Base-by-base conservation (phyloP, 139 green algal genomes). In the Astrephomene gubernaculifera region DNA sequence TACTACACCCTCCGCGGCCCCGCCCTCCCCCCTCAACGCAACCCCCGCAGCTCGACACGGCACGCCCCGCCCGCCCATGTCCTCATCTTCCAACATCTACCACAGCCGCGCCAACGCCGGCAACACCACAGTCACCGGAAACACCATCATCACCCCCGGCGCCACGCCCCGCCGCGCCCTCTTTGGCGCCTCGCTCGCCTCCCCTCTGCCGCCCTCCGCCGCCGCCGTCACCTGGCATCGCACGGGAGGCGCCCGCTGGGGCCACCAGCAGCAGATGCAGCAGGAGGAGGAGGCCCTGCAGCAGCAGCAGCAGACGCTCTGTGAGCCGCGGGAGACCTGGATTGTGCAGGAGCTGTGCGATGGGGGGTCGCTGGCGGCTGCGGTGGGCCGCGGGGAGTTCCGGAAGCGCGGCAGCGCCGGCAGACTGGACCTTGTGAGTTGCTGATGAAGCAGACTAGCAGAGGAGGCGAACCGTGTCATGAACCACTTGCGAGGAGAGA, bases 301-400 rank as follows among this genome's bases (percentile, higher is more conserved):
- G 36, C 68, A 21, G 10, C 31, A 24, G 68, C 27, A 75, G 68
- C 31, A 9, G 65, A 9, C 45, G 65, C 35, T n/a, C n/a, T n/a
- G n/a, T n/a, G n/a, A 38, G 17, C 17, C 70, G 43, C 43, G 70
- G 29, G 70, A 82, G 39, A 82, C 74, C 12, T 82, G 74, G 74
- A 86, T 91, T 24, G 74, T 88, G 22, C 71, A 86, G 60, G 87
- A 91, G 82, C 81, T 86, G 44, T 91, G 87, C 57, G 87, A 91
- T 45, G 53, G 39, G 5, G 87, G 87, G 24, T 61, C 76, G 45
- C 53, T 86, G 52, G 68, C 87, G 33, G 31, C 74, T 53, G 78
- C 67, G 19, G 67, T 89, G 36, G 21, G 24, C 31, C 65, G 74
- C 22, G 74, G 74, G 10, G 29, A 43, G 24, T 82, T 82, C 38